Evolutionary conservation across 139 green algal genomes (phyloP).

Genomic region (Protoeuglena noctilucae): DNA sequence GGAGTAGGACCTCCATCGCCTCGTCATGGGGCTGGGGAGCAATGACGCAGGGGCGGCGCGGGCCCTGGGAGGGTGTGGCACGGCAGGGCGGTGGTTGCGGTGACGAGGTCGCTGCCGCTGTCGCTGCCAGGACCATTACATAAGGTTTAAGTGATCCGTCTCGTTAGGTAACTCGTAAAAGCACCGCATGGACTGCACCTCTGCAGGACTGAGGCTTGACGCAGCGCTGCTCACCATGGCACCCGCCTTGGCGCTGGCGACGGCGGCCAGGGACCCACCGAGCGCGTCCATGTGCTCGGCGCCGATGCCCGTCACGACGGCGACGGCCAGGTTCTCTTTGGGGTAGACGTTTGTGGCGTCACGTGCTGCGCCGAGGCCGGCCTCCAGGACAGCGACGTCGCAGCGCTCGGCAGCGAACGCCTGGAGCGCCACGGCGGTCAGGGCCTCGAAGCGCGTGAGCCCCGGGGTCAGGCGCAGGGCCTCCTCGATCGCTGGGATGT

Average conservation of each 20-base stretch:
- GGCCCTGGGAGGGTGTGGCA: no score
- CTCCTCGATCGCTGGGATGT: not conserved
- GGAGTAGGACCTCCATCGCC: conserved; percentile 20
- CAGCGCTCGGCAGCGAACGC: conserved; percentile 4
- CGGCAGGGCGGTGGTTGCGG: no score
- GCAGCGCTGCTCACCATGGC: no score
- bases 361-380: conserved; percentile 50
- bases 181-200: no score
- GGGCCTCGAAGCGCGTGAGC: conserved; percentile 67
- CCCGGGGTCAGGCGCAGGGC: not conserved
- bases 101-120: no score
- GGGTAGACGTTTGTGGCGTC: conserved; percentile 75
- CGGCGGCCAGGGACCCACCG: conserved; percentile 38
- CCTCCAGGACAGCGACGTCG: conserved; percentile 63
- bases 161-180: no score
- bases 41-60: conserved; percentile 38
- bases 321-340: conserved; percentile 12
- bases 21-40: conserved; percentile 29
- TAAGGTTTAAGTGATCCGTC: no score
- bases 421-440: conserved; percentile 54
- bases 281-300: conserved; percentile 52
- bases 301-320: conserved; percentile 27
- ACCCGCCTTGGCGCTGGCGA: conserved; percentile 60
- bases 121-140: no score
- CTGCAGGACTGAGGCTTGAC: no score